Percentiles rank a stretch among this genome's conserved stretches.
Conservation (phyloP, 1,284 basidiomycete species). For the Flammula alnicola region DNA sequence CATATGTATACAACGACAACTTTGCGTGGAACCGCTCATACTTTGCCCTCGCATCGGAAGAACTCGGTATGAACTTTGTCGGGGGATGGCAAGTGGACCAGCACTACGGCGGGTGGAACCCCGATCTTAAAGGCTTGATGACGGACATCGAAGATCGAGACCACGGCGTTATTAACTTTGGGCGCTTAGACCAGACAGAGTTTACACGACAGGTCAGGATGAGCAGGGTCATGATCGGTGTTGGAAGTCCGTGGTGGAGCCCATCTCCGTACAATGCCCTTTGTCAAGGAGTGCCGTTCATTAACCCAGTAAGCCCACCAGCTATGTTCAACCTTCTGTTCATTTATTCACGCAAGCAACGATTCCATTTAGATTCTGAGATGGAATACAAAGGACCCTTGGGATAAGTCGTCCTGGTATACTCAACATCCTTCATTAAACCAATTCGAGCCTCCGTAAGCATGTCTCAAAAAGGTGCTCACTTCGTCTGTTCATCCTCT, state of each 20-base stretch:
- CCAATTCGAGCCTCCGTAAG: slow-evolving; percentile 28
- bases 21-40: slow-evolving; percentile 3
- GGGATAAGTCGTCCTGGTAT: slow-evolving; percentile 25
- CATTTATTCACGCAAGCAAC: no score
- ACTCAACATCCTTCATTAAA: slow-evolving; percentile 28
- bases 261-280: slow-evolving; percentile 11
- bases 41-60: slow-evolving; percentile 6
- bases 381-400: slow-evolving; percentile 26
- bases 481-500: neutral
- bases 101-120: slow-evolving; percentile 25
- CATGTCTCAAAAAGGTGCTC: neutral
- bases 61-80: neutral
- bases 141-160: slow-evolving; percentile 26
- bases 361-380: slow-evolving; percentile 22
- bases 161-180: slow-evolving; percentile 2
- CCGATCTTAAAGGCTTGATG: slow-evolving; percentile 20
- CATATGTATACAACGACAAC: slow-evolving; percentile 5
- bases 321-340: neutral
- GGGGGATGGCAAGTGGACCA: neutral
- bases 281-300: slow-evolving; percentile 9
- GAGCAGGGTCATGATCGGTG: slow-evolving; percentile 6
- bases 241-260: slow-evolving; percentile 6
- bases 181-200: slow-evolving; percentile 4
- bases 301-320: slow-evolving; percentile 12
- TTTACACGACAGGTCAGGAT: slow-evolving; percentile 6